Conservation (phyloP, 805 yeast species). For the Candida quercuum region DNA sequence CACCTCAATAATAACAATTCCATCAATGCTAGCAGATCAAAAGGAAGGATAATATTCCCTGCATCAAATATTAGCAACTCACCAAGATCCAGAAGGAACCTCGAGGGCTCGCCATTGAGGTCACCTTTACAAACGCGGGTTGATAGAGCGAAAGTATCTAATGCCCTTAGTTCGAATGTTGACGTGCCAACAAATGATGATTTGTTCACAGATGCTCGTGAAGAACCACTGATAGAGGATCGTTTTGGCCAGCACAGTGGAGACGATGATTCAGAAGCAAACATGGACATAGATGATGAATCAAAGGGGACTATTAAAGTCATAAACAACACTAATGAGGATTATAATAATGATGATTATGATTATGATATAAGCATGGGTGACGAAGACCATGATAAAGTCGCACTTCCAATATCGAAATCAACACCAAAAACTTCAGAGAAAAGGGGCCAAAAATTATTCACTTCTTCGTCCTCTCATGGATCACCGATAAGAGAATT, state of each 20-base stretch:
- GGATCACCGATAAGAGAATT: not conserved
- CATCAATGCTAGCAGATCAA: constrained; percentile 9
- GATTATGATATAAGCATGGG: constrained; percentile 1
- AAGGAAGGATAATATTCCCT: constrained; percentile 12
- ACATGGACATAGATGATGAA: constrained; percentile 28
- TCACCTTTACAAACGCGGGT: constrained; percentile 16
- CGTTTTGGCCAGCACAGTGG: too few relatives aligned
- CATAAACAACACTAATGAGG: constrained; percentile 12
- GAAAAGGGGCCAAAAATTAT: not conserved
- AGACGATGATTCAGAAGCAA: constrained; percentile 12
- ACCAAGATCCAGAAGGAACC: constrained; percentile 7
- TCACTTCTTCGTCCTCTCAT: not conserved
- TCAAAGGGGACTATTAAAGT: constrained; percentile 14
- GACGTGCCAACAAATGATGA: constrained; percentile 11
- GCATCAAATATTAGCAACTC: constrained; percentile 4
- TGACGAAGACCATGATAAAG: not conserved
- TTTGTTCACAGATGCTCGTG: constrained; percentile 17
- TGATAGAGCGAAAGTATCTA: not conserved
- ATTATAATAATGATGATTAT: constrained; percentile 7
- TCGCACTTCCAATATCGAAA: not conserved
- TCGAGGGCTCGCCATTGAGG: constrained; percentile 8
- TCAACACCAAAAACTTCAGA: constrained; percentile 2
- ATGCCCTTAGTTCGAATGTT: constrained; percentile 12
- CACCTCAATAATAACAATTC: not conserved
- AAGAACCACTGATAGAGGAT: constrained; percentile 8